Evolutionary conservation across 2,329 filamentous ascomycete genomes (phyloP).

Genomic region (Endocalyx cinctus): DNA sequence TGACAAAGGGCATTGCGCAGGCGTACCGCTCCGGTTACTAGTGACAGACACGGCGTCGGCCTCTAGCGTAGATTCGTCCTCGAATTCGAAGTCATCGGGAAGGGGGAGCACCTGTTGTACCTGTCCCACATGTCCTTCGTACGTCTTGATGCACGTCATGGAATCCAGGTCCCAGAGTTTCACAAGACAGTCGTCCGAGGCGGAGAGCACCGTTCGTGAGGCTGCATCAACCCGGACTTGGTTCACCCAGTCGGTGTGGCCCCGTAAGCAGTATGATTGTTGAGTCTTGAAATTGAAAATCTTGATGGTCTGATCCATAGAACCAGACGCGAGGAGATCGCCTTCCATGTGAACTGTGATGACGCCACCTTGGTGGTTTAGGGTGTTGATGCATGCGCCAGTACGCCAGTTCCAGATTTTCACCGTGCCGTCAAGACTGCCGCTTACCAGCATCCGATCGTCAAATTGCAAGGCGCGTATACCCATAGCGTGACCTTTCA

Average conservation of each 20-base stretch:
- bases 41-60: constrained; percentile 50
- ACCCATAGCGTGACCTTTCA: constrained; percentile 75
- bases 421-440: constrained; percentile 80
- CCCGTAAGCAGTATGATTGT: constrained; percentile 72
- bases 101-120: constrained; percentile 87
- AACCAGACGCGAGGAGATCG: constrained; percentile 81
- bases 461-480: constrained; percentile 92
- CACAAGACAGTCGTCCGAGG: constrained; percentile 87
- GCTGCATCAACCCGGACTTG: constrained; percentile 80
- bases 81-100: constrained; percentile 83
- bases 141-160: constrained; percentile 68
- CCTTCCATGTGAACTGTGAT: constrained; percentile 84
- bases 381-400: constrained; percentile 77
- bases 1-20: constrained; percentile 21
- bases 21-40: constrained; percentile 43
- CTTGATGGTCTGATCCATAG: constrained; percentile 83
- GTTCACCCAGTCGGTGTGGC: constrained; percentile 94
- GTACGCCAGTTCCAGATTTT: constrained; percentile 97
- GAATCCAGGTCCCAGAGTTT: constrained; percentile 92
- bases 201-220: constrained; percentile 84
- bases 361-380: constrained; percentile 76
- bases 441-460: constrained; percentile 84
- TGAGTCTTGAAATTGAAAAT: constrained; percentile 89
- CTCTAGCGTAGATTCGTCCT: constrained; percentile 56
- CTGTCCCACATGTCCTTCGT: constrained; percentile 88